These are phyloP conservation scores for Mollisia scopiformis DNA, from an alignment of 2,329 filamentous ascomycete genomes.

Conservation along the genomic window DNA sequence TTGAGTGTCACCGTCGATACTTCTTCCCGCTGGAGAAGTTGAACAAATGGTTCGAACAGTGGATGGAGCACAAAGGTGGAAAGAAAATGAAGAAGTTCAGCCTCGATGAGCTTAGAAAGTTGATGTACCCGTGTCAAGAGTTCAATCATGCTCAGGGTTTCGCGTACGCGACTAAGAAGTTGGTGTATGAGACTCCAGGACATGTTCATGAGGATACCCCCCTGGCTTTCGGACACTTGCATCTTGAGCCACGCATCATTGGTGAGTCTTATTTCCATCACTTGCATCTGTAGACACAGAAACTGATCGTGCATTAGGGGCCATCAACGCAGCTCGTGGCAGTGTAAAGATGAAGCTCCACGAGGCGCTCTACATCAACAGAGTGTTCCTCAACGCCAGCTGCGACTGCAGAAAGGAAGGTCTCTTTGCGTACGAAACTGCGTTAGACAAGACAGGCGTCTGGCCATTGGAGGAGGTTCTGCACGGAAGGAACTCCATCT, in stretches of 20 bases:
- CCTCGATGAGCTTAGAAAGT: neutral
- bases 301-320: neutral
- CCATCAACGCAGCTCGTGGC: slow-evolving; percentile 15
- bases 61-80: neutral
- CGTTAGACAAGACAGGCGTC: slow-evolving; percentile 9
- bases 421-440: slow-evolving; percentile 7
- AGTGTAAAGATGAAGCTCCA: slow-evolving; percentile 13
- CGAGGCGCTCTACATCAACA: slow-evolving; percentile 6
- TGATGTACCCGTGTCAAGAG: neutral
- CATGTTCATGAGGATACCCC: slow-evolving; percentile 4
- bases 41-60: slow-evolving; percentile 1
- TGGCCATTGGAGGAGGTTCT: slow-evolving; percentile 16
- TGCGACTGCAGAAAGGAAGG: slow-evolving; percentile 12
- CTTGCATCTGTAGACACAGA: neutral
- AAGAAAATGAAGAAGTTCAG: neutral
- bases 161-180: slow-evolving; percentile 8
- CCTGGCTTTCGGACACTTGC: neutral
- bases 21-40: neutral
- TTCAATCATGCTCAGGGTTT: slow-evolving; percentile 13
- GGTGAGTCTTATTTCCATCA: slow-evolving; percentile 1
- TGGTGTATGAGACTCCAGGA: slow-evolving; percentile 1
- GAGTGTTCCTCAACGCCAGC: neutral
- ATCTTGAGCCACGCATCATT: slow-evolving; percentile 6
- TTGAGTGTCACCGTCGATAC: neutral
- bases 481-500: neutral